Evolutionary conservation across 352 stramenopile genomes (phyloP).

Genomic region (Labyrinthula sp.): DNA sequence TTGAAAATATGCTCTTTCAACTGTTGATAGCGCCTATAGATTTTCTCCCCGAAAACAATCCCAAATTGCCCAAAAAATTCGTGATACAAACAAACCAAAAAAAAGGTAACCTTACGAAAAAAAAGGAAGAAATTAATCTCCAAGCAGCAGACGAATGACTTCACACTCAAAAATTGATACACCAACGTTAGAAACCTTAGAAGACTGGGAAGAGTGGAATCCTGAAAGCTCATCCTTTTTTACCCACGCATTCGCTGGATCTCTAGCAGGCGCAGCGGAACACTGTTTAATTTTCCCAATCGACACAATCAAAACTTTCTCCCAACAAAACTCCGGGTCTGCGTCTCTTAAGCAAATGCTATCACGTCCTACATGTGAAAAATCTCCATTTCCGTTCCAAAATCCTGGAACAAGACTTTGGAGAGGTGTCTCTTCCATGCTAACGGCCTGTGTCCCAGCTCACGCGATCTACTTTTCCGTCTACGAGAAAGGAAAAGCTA

Average conservation of each 20-base stretch:
- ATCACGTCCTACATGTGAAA: neutral
- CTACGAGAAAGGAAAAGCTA: slow-evolving; percentile 64
- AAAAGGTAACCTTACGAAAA: too few relatives aligned
- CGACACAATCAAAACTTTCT: slow-evolving; percentile 77
- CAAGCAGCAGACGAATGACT: too few relatives aligned
- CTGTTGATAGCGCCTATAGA: too few relatives aligned
- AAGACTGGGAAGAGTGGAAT: slow-evolving; percentile 77
- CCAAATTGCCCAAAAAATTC: too few relatives aligned
- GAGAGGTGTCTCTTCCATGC: slow-evolving; percentile 86
- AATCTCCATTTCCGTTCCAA: slow-evolving; percentile 31
- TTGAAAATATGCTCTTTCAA: too few relatives aligned
- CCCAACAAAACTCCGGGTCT: slow-evolving; percentile 56
- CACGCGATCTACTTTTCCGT: slow-evolving; percentile 77
- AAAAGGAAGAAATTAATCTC: too few relatives aligned
- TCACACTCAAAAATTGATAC: too few relatives aligned
- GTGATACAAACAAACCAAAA: too few relatives aligned
- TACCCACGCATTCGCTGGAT: slow-evolving; percentile 77
- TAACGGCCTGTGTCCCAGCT: slow-evolving; percentile 83
- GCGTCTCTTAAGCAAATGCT: neutral
- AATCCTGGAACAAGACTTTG: slow-evolving; percentile 57
- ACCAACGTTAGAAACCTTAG: slow-evolving; percentile 30
- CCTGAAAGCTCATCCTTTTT: slow-evolving; percentile 66
- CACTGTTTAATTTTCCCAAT: slow-evolving; percentile 91
- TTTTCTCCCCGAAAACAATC: too few relatives aligned
- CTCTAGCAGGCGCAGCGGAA: slow-evolving; percentile 78